A percentile compares a stretch with the other conserved stretches of the same genome.
Evolutionary conservation across 345 rosid species (phyloP).

Genomic region (Moricandia moricandioides): DNA sequence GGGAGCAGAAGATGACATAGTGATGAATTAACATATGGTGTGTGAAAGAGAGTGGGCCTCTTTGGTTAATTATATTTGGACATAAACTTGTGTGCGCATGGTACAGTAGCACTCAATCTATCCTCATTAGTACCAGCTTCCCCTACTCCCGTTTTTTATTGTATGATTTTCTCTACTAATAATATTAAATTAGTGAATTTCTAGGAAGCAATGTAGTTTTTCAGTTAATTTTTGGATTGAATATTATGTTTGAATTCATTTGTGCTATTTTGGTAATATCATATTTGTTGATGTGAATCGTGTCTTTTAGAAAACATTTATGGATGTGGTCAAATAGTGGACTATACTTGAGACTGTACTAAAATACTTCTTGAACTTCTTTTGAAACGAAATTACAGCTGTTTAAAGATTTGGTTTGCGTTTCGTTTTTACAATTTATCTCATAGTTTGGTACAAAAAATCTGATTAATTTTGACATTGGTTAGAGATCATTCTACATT

Average conservation of each 20-base stretch:
- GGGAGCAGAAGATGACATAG: slow-evolving; percentile 32
- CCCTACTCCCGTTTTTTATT: slow-evolving; percentile 8
- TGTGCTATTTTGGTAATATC: background rate
- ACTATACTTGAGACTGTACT: too few relatives aligned
- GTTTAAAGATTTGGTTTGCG: too few relatives aligned
- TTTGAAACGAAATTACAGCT: too few relatives aligned
- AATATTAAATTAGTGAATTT: background rate
- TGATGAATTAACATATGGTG: slow-evolving; percentile 33
- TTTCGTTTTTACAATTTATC: too few relatives aligned
- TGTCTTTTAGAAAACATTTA: too few relatives aligned
- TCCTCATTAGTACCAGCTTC: slow-evolving; percentile 29
- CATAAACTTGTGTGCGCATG: slow-evolving; percentile 62
- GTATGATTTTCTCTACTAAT: background rate
- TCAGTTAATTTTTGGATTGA: background rate
- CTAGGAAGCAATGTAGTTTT: background rate
- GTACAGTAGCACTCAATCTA: slow-evolving; percentile 67
- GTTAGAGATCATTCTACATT: too few relatives aligned
- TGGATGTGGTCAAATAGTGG: too few relatives aligned
- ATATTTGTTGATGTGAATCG: background rate
- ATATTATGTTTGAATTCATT: background rate
- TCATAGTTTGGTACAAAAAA: too few relatives aligned
- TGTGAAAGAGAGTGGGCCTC: slow-evolving; percentile 44
- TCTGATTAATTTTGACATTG: too few relatives aligned
- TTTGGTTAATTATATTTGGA: slow-evolving; percentile 22
- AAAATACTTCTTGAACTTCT: too few relatives aligned